Conservation (phyloP, 1,139 yeast species). For the Candida albicans region DNA sequence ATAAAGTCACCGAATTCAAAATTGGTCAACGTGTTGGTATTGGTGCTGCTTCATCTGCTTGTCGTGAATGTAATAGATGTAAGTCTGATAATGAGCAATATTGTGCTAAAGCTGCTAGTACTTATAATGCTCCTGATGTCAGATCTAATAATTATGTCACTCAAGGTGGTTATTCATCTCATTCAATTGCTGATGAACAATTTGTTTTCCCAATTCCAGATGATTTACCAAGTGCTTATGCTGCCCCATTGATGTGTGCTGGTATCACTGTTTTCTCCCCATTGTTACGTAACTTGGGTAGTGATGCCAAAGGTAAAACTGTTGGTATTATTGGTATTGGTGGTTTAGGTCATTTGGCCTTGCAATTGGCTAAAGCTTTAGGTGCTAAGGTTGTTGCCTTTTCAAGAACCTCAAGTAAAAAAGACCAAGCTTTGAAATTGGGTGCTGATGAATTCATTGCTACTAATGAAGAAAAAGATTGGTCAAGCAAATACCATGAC, state of each 20-base stretch:
- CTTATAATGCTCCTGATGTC: conserved; percentile 45
- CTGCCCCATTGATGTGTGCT: conserved; percentile 69
- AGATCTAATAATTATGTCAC: conserved; percentile 36
- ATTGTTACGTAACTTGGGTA: conserved; percentile 35
- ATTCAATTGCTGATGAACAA: conserved; percentile 52
- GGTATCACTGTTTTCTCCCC: conserved; percentile 67
- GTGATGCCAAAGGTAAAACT: conserved; percentile 34
- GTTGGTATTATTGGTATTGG: conserved; percentile 52
- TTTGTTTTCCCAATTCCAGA: conserved; percentile 61
- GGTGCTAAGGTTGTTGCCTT: conserved; percentile 45
- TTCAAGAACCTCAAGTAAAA: conserved; percentile 37
- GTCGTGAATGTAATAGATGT: conserved; percentile 52
- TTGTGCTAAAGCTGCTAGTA: conserved; percentile 43
- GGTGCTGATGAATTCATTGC: conserved; percentile 45
- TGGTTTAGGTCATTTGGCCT: conserved; percentile 46
- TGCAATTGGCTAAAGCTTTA: conserved; percentile 41
- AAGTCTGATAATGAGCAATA: conserved; percentile 46
- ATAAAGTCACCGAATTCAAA: conserved; percentile 43
- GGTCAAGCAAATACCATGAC: conserved; percentile 31
- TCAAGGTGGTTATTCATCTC: conserved; percentile 65
- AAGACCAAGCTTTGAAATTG: conserved; percentile 34
- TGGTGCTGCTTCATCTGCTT: conserved; percentile 55
- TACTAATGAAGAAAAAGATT: conserved; percentile 37
- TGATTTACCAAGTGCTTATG: conserved; percentile 41
- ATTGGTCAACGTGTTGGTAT: conserved; percentile 64